Percentiles rank a stretch among this genome's conserved stretches.
These are phyloP conservation scores for Huntiella abstrusa DNA, from an alignment of 2,329 filamentous ascomycete species.

Conservation along the genomic window DNA sequence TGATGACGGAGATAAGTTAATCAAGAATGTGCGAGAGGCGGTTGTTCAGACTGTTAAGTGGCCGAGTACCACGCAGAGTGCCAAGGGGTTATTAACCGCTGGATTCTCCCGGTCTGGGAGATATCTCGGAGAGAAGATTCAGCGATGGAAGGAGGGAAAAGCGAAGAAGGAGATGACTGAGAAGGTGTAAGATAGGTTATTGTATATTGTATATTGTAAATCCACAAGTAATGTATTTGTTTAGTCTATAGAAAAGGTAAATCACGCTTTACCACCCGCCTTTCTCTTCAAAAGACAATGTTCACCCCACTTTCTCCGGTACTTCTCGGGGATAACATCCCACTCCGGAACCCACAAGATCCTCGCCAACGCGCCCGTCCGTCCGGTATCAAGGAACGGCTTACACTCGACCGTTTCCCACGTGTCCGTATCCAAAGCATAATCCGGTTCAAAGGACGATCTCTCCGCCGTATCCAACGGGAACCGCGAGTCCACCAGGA, in stretches of 20 bases:
- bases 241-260: background rate
- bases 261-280: background rate
- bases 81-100: conserved; percentile 68
- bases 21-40: conserved; percentile 49
- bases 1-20: conserved; percentile 47
- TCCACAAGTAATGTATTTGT: no score
- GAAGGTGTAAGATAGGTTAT: background rate
- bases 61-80: conserved; percentile 74
- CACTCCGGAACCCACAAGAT: conserved; percentile 66
- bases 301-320: conserved; percentile 62
- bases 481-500: conserved; percentile 76
- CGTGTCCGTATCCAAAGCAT: conserved; percentile 48
- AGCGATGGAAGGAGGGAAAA: conserved; percentile 37
- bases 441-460: conserved; percentile 49
- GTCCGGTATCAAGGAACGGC: conserved; percentile 61
- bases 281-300: conserved; percentile 53
- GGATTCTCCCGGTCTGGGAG: conserved; percentile 50
- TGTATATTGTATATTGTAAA: no score
- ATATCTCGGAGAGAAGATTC: conserved; percentile 68
- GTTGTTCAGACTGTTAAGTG: conserved; percentile 80
- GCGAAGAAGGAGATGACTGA: conserved; percentile 13
- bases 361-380: conserved; percentile 55
- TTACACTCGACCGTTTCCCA: conserved; percentile 67
- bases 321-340: conserved; percentile 46
- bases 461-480: conserved; percentile 28